These are phyloP conservation scores for Aleurites moluccanus DNA, from an alignment of 441 rosid genomes.

Conservation along the genomic window DNA sequence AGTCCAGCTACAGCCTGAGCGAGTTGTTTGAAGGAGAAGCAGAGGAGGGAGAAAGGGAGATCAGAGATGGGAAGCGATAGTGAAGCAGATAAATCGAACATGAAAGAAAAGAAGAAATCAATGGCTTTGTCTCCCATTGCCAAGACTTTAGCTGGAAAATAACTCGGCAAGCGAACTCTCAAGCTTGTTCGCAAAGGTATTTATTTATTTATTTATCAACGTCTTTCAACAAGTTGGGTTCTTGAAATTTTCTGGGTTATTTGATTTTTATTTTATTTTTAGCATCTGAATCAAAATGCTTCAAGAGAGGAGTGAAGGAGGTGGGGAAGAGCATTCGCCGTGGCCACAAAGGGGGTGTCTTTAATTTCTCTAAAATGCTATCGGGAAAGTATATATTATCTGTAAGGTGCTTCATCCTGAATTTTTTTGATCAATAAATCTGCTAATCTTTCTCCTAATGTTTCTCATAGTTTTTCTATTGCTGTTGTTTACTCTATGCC, in stretches of 20 bases:
- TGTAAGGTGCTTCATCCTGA: neutral
- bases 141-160: slow-evolving; percentile 92
- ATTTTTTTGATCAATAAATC: neutral
- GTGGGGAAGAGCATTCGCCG: slow-evolving; percentile 88
- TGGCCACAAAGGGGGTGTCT: slow-evolving; percentile 64
- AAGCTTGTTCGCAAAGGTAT: slow-evolving; percentile 85
- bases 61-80: slow-evolving; percentile 72
- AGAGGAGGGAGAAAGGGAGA: neutral
- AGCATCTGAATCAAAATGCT: slow-evolving; percentile 42
- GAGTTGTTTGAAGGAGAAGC: neutral
- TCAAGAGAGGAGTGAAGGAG: slow-evolving; percentile 96
- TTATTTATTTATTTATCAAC: neutral
- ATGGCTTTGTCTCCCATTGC: slow-evolving; percentile 74
- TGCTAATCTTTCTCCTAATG: neutral
- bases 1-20: too few species aligned
- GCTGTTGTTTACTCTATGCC: neutral
- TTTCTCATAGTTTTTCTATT: neutral
- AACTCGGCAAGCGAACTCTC: too few species aligned
- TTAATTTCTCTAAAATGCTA: neutral
- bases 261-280: neutral
- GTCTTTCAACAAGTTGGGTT: neutral
- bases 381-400: neutral
- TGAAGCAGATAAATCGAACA: slow-evolving; percentile 68
- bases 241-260: neutral
- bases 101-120: slow-evolving; percentile 59